Conservation (phyloP, 2,329 filamentous ascomycete species). For the Colletotrichum godetiae region DNA sequence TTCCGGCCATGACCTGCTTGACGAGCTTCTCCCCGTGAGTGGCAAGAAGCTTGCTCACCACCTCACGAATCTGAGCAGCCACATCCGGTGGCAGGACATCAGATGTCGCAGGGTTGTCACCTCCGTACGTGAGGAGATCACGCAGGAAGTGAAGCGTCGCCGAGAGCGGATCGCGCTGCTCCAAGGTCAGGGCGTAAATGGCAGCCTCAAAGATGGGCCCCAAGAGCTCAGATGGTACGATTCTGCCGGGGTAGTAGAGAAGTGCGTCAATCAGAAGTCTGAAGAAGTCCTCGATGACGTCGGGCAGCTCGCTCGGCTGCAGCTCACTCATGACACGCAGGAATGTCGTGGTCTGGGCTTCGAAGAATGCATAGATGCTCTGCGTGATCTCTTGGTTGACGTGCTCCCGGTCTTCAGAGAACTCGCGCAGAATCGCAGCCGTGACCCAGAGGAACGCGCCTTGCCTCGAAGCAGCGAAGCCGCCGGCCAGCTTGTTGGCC, state of each 20-base stretch:
- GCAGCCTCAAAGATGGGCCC: constrained; percentile 88
- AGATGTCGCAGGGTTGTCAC: constrained; percentile 76
- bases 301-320: constrained; percentile 77
- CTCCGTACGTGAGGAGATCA: constrained; percentile 90
- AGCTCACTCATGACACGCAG: constrained; percentile 89
- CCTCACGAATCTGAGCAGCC: constrained; percentile 75
- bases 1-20: constrained; percentile 91
- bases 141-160: constrained; percentile 93
- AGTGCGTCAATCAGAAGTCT: constrained; percentile 90
- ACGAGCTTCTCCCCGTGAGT: constrained; percentile 81
- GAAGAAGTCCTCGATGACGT: constrained; percentile 96
- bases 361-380: constrained; percentile 94
- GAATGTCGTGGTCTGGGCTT: constrained; percentile 91
- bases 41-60: constrained; percentile 78
- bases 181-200: constrained; percentile 85
- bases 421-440: constrained; percentile 93
- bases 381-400: constrained; percentile 85
- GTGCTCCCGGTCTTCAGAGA: constrained; percentile 88
- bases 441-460: constrained; percentile 99
- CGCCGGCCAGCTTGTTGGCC: constrained; percentile 87
- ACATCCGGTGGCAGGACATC: constrained; percentile 67
- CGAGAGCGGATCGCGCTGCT: constrained; percentile 91
- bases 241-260: constrained; percentile 88
- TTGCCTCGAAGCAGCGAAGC: constrained; percentile 87
- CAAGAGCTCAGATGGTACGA: constrained; percentile 83